Evolutionary conservation across 2,329 filamentous ascomycete species (phyloP).

Genomic region (Fonsecaea pugnacius): DNA sequence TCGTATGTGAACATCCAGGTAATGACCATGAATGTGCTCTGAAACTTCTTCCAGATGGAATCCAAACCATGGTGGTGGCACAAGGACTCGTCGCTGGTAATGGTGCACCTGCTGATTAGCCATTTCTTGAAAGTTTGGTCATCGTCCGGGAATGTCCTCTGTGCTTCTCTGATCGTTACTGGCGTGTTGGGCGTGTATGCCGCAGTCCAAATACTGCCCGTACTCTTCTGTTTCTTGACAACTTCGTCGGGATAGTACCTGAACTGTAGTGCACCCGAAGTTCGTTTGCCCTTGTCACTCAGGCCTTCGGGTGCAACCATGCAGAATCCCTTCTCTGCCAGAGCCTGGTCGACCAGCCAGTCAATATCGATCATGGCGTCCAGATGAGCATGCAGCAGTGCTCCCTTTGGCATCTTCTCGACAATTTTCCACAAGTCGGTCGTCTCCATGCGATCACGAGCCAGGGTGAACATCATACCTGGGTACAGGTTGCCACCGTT

Average conservation of each 20-base stretch:
- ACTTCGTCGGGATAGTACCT: slow-evolving; percentile 35
- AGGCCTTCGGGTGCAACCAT: slow-evolving; percentile 34
- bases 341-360: slow-evolving; percentile 73
- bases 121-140: slow-evolving; percentile 74
- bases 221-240: slow-evolving; percentile 31
- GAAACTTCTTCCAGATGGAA: slow-evolving; percentile 83
- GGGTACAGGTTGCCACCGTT: slow-evolving; percentile 71
- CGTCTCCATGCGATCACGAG: slow-evolving; percentile 81
- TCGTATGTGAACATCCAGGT: slow-evolving; percentile 83
- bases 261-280: slow-evolving; percentile 26
- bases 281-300: slow-evolving; percentile 30
- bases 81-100: slow-evolving; percentile 73
- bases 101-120: slow-evolving; percentile 73
- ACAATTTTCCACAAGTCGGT: slow-evolving; percentile 87
- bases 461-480: slow-evolving; percentile 91
- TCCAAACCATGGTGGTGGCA: slow-evolving; percentile 82
- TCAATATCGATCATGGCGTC: slow-evolving; percentile 90
- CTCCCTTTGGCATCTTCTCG: slow-evolving; percentile 84
- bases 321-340: slow-evolving; percentile 52
- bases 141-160: slow-evolving; percentile 73
- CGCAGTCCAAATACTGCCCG: slow-evolving; percentile 64
- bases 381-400: slow-evolving; percentile 82
- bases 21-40: slow-evolving; percentile 72
- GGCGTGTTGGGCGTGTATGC: slow-evolving; percentile 65
- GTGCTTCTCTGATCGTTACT: slow-evolving; percentile 65